Percentiles rank a stretch among this genome's conserved stretches.
Evolutionary conservation across 495 filamentous ascomycete genomes (phyloP).

Genomic region (Penicillium paradoxum): DNA sequence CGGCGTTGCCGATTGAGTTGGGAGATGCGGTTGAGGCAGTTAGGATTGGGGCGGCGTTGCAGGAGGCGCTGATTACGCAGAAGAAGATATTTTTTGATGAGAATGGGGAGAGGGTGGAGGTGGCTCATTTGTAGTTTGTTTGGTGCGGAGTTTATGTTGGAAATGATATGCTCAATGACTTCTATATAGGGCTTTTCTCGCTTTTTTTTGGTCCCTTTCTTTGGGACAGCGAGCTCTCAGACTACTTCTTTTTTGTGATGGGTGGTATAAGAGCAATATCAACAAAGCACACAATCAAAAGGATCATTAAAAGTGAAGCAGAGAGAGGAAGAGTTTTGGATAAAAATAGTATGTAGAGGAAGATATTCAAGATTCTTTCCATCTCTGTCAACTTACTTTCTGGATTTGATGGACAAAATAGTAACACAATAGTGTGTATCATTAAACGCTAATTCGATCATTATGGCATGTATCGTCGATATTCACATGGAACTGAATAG

Average conservation of each 20-base stretch:
- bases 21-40: slow-evolving; percentile 54
- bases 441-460: slow-evolving; percentile 2
- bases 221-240: too few relatives aligned
- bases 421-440: not conserved
- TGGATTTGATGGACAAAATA: too few relatives aligned
- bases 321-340: too few relatives aligned
- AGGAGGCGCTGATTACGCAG: slow-evolving; percentile 52
- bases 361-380: too few relatives aligned
- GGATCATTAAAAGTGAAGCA: too few relatives aligned
- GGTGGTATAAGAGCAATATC: too few relatives aligned
- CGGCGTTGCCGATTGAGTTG: slow-evolving; percentile 49
- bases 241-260: too few relatives aligned
- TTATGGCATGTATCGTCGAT: not conserved
- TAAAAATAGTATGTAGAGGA: too few relatives aligned
- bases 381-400: not conserved
- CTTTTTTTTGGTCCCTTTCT: too few relatives aligned
- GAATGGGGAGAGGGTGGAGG: slow-evolving; percentile 39
- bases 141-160: not conserved
- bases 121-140: slow-evolving; percentile 8
- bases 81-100: slow-evolving; percentile 55
- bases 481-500: not conserved
- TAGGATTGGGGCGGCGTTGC: slow-evolving; percentile 54
- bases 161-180: not conserved
- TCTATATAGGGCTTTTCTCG: not conserved
- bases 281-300: too few relatives aligned